Percentiles rank a stretch among this genome's conserved stretches.
Evolutionary conservation across 2,329 filamentous ascomycete species (phyloP).

Genomic region (Phialophora chinensis): DNA sequence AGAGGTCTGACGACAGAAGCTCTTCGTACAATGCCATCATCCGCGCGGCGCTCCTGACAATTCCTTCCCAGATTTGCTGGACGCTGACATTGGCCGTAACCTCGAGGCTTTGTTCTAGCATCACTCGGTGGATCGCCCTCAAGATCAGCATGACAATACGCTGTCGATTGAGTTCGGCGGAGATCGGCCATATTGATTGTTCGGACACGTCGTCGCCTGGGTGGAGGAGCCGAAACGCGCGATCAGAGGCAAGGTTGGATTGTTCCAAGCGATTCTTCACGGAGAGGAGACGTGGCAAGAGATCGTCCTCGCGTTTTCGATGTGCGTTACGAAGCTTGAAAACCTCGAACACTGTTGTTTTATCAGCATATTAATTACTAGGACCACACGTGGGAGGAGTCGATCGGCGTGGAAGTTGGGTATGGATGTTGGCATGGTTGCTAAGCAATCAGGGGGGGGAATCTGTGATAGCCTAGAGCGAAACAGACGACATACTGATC

Average conservation of each 20-base stretch:
- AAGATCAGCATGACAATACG: not conserved
- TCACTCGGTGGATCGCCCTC: not conserved
- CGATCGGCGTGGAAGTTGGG: not conserved
- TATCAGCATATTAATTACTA: not conserved
- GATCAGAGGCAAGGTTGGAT: not conserved
- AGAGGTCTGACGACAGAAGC: not conserved
- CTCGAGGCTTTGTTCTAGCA: not conserved
- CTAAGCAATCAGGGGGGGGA: not conserved
- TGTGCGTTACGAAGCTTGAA: not conserved
- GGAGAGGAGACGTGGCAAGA: not conserved
- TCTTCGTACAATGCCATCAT: not conserved
- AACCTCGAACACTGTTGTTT: not conserved
- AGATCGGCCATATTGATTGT: conserved; percentile 7
- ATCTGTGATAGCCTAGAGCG: not conserved
- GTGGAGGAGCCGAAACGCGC: not conserved
- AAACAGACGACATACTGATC: not conserved
- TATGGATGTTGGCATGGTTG: not conserved
- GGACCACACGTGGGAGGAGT: not conserved
- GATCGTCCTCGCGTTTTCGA: not conserved
- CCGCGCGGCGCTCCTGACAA: not conserved
- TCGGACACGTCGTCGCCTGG: not conserved
- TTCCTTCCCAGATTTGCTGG: not conserved
- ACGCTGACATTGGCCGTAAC: not conserved
- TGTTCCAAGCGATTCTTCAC: not conserved
- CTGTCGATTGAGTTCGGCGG: not conserved